phyloP scores from a whole-genome alignment of 2,329 filamentous ascomycete genomes.

The Colletotrichum tanaceti region DNA sequence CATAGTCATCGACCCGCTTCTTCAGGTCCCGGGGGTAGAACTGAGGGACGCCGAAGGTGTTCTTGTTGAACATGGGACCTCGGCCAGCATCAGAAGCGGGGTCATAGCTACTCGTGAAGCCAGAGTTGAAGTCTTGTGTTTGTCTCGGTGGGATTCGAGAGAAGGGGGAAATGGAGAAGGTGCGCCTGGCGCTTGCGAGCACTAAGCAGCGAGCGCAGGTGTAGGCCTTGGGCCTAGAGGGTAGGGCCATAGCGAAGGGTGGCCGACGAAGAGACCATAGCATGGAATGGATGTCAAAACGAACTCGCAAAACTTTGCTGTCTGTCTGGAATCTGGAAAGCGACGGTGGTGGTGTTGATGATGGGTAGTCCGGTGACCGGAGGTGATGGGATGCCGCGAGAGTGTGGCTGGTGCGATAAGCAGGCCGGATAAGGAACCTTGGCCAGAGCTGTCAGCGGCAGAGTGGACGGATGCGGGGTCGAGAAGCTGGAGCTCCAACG shows the following conservation, averaged over 20 bases:
- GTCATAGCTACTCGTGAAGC: constrained; percentile 70
- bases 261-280: constrained; percentile 31
- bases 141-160: constrained; percentile 51
- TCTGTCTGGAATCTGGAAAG: not conserved
- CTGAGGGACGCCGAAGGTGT: constrained; percentile 68
- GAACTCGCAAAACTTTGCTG: not conserved
- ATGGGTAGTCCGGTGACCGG: constrained; percentile 29
- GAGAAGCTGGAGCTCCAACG: constrained; percentile 32
- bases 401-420: constrained; percentile 16
- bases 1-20: constrained; percentile 92
- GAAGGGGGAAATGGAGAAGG: constrained; percentile 48
- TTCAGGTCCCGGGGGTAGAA: constrained; percentile 80
- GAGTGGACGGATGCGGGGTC: constrained; percentile 36
- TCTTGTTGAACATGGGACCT: constrained; percentile 70
- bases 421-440: constrained; percentile 33
- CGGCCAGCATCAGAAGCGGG: constrained; percentile 63
- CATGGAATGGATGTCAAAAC: not conserved
- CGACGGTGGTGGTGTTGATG: constrained; percentile 2
- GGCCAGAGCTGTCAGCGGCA: constrained; percentile 16
- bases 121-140: constrained; percentile 64
- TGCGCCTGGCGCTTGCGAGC: constrained; percentile 27
- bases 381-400: constrained; percentile 29
- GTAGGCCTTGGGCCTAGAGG: constrained; percentile 37
- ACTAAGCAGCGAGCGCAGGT: constrained; percentile 36
- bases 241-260: constrained; percentile 31